Evolutionary conservation across 108 stramenopile genomes (phyloP).

Genomic region (Pseudonitzschia delicatissima): DNA sequence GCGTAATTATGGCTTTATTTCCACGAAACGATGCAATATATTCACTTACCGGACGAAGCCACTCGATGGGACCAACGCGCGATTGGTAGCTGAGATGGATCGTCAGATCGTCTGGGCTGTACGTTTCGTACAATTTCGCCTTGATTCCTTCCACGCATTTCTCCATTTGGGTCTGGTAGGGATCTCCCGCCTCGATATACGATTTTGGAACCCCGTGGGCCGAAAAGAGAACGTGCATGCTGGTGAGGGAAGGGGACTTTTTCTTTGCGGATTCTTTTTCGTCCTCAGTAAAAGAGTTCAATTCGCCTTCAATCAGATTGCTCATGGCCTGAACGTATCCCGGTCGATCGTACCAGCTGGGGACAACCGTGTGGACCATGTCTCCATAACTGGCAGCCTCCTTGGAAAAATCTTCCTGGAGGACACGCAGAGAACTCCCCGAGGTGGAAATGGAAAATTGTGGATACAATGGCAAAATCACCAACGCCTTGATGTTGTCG

Average conservation of each 20-base stretch:
- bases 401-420: constrained; percentile 90
- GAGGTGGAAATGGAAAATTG: constrained; percentile 96
- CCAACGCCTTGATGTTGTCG: constrained; percentile 84
- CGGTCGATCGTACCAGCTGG: constrained; percentile 91
- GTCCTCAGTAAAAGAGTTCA: constrained; percentile 78
- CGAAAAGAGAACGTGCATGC: constrained; percentile 89
- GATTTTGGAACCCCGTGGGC: constrained; percentile 96
- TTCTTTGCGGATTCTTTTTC: constrained; percentile 65
- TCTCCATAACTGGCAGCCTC: constrained; percentile 55
- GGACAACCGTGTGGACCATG: constrained; percentile 94
- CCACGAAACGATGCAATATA: too few species aligned
- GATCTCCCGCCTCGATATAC: constrained; percentile 97
- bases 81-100: constrained; percentile 91
- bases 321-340: constrained; percentile 91
- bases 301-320: constrained; percentile 77
- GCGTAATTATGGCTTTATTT: too few species aligned
- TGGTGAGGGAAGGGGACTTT: constrained; percentile 38
- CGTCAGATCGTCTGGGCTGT: constrained; percentile 45
- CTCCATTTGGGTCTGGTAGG: constrained; percentile 92
- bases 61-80: constrained; percentile 97
- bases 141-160: constrained; percentile 72
- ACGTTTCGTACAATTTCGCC: constrained; percentile 46
- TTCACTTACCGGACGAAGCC: constrained; percentile 84
- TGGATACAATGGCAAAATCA: constrained; percentile 95
- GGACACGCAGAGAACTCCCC: constrained; percentile 87